Percentiles rank a stretch among this genome's conserved stretches.
Conservation (phyloP, 345 rosid genomes). For the Populus euphratica region DNA sequence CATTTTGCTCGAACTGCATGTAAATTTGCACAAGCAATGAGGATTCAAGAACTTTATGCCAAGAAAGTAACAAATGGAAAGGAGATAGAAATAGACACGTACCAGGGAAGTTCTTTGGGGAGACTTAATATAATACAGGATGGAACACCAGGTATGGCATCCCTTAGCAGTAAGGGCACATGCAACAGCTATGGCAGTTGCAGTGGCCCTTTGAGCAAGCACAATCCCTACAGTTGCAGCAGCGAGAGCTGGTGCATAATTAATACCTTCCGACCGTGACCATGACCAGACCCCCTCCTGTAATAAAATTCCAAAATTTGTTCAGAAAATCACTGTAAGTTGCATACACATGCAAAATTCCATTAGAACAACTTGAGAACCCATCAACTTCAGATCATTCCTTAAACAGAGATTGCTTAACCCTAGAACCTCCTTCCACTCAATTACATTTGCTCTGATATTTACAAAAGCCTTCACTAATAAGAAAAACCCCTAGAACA, state of each 20-base stretch:
- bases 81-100: conserved; percentile 4
- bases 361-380: not conserved
- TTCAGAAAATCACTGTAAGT: conserved; percentile 6
- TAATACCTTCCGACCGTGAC: conserved; percentile 99
- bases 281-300: conserved; percentile 95
- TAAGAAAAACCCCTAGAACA: not conserved
- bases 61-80: not conserved
- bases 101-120: conserved; percentile 85
- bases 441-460: not conserved
- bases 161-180: conserved; percentile 70
- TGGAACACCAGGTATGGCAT: conserved; percentile 78
- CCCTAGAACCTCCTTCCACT: not conserved
- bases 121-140: conserved; percentile 77
- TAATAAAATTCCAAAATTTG: conserved; percentile 13
- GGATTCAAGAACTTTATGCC: not conserved
- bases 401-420: not conserved
- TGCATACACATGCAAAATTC: not conserved
- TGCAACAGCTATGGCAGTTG: conserved; percentile 91
- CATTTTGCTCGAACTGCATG: conserved; percentile 87
- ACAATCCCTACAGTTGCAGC: conserved; percentile 95
- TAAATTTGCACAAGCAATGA: conserved; percentile 6
- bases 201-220: conserved; percentile 96
- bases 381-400: conserved; percentile 3
- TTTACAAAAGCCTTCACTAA: not conserved
- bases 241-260: conserved; percentile 96